A percentile compares a stretch with the other conserved stretches of the same genome.
phyloP scores from a whole-genome alignment of 1,284 basidiomycete genomes.

The Ustilago esculenta region DNA sequence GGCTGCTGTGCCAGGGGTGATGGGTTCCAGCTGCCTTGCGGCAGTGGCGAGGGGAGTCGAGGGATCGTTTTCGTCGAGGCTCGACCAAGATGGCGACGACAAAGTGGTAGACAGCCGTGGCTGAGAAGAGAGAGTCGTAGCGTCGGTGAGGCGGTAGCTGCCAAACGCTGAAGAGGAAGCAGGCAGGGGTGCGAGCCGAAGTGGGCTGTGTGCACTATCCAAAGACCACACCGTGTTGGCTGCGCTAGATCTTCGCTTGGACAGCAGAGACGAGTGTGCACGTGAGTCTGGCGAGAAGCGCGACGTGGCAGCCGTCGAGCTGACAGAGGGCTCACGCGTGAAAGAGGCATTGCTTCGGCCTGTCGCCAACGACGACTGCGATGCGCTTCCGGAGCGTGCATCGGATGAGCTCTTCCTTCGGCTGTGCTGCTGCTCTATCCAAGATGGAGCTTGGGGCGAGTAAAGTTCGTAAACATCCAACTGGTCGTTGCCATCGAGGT shows the following conservation, averaged over 20 bases:
- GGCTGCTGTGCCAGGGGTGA: slow-evolving; percentile 43
- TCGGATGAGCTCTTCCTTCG: slow-evolving; percentile 21
- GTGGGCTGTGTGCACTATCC: slow-evolving; percentile 12
- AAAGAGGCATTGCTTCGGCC: slow-evolving; percentile 16
- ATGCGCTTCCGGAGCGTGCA: slow-evolving; percentile 3
- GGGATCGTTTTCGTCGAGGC: slow-evolving; percentile 18
- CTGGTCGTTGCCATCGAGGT: neutral
- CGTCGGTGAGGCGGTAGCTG: slow-evolving; percentile 25
- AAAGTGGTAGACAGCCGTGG: neutral
- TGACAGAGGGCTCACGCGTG: slow-evolving; percentile 7
- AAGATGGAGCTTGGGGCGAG: slow-evolving; percentile 1
- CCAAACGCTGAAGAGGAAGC: slow-evolving; percentile 31
- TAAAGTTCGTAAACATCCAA: slow-evolving; percentile 20
- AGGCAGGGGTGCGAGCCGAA: slow-evolving; percentile 28
- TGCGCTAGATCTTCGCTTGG: slow-evolving; percentile 22
- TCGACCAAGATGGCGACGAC: slow-evolving; percentile 14
- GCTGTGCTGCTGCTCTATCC: slow-evolving; percentile 5
- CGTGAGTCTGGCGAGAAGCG: slow-evolving; percentile 34
- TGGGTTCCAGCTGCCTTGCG: slow-evolving; percentile 2
- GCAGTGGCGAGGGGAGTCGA: slow-evolving; percentile 18
- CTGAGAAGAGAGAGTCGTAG: neutral
- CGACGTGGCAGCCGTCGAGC: slow-evolving; percentile 20
- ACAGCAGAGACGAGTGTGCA: slow-evolving; percentile 18
- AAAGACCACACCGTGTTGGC: slow-evolving; percentile 14
- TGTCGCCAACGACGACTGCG: slow-evolving; percentile 23